phyloP scores from a whole-genome alignment of 1,284 basidiomycete genomes.

The Earliella scabrosa region DNA sequence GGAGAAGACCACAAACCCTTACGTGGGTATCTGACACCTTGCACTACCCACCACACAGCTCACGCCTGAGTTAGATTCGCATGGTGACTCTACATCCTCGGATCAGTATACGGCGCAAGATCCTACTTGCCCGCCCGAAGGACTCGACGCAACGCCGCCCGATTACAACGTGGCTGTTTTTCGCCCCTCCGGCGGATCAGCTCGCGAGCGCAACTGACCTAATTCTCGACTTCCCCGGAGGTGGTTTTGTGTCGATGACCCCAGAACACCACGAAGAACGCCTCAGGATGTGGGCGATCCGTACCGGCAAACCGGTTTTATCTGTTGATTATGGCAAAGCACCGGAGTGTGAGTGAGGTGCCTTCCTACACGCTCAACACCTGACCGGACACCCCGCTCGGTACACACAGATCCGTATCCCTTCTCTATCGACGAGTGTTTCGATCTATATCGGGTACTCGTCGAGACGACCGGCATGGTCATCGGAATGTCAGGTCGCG shows the following conservation, averaged over 20 bases:
- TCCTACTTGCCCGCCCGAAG: conserved; percentile 83
- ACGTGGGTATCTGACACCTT: conserved; percentile 51
- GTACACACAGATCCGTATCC: conserved; percentile 82
- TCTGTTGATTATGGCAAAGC: conserved; percentile 96
- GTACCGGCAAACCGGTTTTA: conserved; percentile 81
- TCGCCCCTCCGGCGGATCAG: conserved; percentile 70
- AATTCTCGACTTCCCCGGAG: conserved; percentile 92
- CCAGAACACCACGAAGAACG: conserved; percentile 96
- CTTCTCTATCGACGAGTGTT: conserved; percentile 93
- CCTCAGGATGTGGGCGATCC: conserved; percentile 84
- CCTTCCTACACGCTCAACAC: not conserved
- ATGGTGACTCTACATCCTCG: conserved; percentile 61
- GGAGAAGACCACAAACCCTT: conserved; percentile 96
- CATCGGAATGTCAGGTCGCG: conserved; percentile 85
- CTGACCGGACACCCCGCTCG: conserved; percentile 7
- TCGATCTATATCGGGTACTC: conserved; percentile 86
- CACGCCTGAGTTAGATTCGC: conserved; percentile 57
- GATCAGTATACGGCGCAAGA: conserved; percentile 73
- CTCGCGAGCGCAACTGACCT: conserved; percentile 77
- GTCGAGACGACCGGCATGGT: conserved; percentile 80
- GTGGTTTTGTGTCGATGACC: conserved; percentile 95
- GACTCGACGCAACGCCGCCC: conserved; percentile 80
- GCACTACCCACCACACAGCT: conserved; percentile 9
- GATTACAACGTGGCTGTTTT: conserved; percentile 87
- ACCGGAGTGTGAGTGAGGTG: conserved; percentile 77